Evolutionary conservation across 2,329 filamentous ascomycete genomes (phyloP), one percentile per base, ranked within the genome.

Genomic region (Fusarium equiseti): DNA sequence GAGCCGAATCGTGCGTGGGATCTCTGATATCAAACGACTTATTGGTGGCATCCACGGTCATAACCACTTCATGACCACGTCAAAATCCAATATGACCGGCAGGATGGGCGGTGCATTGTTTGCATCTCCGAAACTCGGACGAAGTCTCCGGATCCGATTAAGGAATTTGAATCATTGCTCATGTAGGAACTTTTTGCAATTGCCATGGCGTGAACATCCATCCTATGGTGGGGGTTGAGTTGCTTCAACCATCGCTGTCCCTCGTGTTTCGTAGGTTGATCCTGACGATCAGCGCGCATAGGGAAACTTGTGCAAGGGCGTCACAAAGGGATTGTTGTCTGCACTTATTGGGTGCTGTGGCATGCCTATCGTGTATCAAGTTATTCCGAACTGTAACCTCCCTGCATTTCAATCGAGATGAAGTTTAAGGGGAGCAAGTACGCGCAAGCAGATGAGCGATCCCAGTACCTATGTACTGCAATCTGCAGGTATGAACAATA

Each of bases 341-440:
- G 9, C 16, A 20, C n/a, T 43, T 7, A 26, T 31, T 52, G 38
- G 13, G 8, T 44, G 24, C 35, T 27, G 43, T 52, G 35, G 27
- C 13, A 60, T 60, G 50, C 13, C 27, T 43, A 35, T 48, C 31
- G 18, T 40, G 31, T 51, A n/a, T 52, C 52, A 56, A 38, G 45
- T 63, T 48, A 13, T 18, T 57, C 42, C 42, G 12, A 45, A 29
- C 12, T 53, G 46, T n/a, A 26, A 43, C 46, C 66, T 43, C 49
- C 45, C 24, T 56, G 40, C 62, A 35, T 43, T 42, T 51, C 31
- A 31, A 59, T 56, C 43, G 43, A 56, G 64, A 69, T 62, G 57
- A 57, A 40, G 38, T 38, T 35, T 45, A 22, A 64, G 45, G 48
- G 24, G 27, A 44, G n/a, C 18, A 48, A 44, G 55, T 42, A 65